These are phyloP conservation scores for Phytopythium helicoides DNA, from an alignment of 352 stramenopile genomes.

Conservation along the genomic window DNA sequence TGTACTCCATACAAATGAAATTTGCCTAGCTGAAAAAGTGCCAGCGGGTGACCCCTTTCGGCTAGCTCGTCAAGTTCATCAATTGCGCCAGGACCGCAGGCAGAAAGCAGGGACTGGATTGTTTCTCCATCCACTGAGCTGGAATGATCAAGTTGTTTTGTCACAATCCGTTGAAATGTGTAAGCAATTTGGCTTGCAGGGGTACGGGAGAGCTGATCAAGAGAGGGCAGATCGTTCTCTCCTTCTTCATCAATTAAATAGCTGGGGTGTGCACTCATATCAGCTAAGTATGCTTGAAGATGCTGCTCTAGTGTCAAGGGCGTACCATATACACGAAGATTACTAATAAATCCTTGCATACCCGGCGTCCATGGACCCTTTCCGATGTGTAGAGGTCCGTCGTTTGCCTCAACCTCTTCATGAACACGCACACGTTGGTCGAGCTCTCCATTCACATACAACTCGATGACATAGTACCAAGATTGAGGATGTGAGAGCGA, in stretches of 20 bases:
- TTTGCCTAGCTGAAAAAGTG: background rate
- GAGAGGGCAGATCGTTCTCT: background rate
- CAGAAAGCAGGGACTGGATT: background rate
- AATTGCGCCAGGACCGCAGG: background rate
- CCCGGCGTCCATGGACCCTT: slow-evolving; percentile 70
- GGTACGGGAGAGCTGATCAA: background rate
- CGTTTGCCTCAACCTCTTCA: slow-evolving; percentile 45
- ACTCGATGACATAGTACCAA: slow-evolving; percentile 46
- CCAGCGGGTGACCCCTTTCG: background rate
- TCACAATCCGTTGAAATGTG: background rate
- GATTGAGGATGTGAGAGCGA: background rate
- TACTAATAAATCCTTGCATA: slow-evolving; percentile 58
- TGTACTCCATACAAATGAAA: background rate
- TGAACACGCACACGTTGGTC: slow-evolving; percentile 48
- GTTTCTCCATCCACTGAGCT: background rate
- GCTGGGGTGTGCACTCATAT: slow-evolving; percentile 24
- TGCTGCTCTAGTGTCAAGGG: slow-evolving; percentile 29
- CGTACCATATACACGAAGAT: slow-evolving; percentile 42
- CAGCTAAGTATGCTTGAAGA: slow-evolving; percentile 18
- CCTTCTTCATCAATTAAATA: background rate
- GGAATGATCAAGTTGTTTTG: no score
- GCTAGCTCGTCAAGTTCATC: slow-evolving; percentile 1
- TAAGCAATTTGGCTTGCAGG: background rate
- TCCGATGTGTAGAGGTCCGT: slow-evolving; percentile 59
- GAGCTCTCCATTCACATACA: slow-evolving; percentile 61